A percentile compares a stretch with the other conserved stretches of the same genome.
phyloP scores from a whole-genome alignment of 805 yeast genomes.

The Novakomyces olei region DNA sequence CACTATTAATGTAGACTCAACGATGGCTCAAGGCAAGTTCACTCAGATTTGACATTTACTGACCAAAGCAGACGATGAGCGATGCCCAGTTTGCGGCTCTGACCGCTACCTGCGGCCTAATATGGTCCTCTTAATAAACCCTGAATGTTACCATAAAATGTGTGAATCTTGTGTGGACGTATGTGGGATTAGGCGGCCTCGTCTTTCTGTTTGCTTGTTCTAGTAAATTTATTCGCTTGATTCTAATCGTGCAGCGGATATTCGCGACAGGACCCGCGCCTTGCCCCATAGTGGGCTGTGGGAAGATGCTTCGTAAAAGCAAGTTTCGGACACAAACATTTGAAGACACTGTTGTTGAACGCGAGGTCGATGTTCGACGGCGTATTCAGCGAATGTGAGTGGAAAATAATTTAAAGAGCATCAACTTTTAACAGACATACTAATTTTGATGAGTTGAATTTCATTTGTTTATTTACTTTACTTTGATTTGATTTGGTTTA shows the following conservation, averaged over 20 bases:
- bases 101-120: conserved; percentile 85
- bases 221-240: conserved; percentile 13
- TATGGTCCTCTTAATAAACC: conserved; percentile 75
- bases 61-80: conserved; percentile 34
- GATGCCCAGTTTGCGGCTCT: conserved; percentile 95
- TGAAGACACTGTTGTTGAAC: conserved; percentile 73
- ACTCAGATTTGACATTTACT: too few relatives aligned
- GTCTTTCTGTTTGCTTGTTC: too few relatives aligned
- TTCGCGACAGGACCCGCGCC: conserved; percentile 89
- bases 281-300: conserved; percentile 86
- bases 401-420: too few relatives aligned
- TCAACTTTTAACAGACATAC: background rate
- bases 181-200: background rate
- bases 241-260: conserved; percentile 85
- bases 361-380: conserved; percentile 76
- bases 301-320: conserved; percentile 64
- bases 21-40: too few relatives aligned
- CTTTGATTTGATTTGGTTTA: too few relatives aligned
- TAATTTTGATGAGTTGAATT: background rate
- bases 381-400: conserved; percentile 36
- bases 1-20: too few relatives aligned
- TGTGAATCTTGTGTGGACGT: conserved; percentile 27
- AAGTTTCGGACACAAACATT: conserved; percentile 81
- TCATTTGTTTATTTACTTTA: background rate
- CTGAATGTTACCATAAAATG: conserved; percentile 94